phyloP scores from a whole-genome alignment of 2,329 filamentous ascomycete species.

The Neopestalotiopsis rosae region DNA sequence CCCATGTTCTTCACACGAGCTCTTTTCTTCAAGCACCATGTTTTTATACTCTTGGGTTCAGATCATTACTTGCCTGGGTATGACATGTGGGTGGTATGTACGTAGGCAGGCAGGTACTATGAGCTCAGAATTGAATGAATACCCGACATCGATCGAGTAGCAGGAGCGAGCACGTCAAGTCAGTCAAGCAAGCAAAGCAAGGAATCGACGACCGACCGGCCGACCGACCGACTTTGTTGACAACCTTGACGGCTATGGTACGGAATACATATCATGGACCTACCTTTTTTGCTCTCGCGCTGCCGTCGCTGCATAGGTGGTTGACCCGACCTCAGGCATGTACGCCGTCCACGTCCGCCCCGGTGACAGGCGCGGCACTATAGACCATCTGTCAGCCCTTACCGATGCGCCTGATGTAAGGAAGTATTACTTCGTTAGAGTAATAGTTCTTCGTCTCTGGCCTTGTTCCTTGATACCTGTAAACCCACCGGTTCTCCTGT shows the following conservation, averaged over 20 bases:
- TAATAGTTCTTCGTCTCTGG: too few relatives aligned
- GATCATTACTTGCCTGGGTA: not conserved
- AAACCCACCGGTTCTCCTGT: slow-evolving; percentile 1
- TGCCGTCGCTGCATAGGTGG: not conserved
- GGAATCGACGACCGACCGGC: not conserved
- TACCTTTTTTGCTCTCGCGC: slow-evolving; percentile 10
- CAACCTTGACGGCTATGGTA: not conserved
- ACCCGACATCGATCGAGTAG: not conserved
- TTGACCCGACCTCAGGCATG: not conserved
- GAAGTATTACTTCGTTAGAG: too few relatives aligned
- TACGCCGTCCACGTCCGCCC: not conserved
- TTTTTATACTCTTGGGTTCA: too few relatives aligned
- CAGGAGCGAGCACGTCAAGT: not conserved
- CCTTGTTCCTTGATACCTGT: not conserved
- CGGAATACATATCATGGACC: not conserved
- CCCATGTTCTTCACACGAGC: too few relatives aligned
- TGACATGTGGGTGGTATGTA: not conserved
- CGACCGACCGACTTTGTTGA: not conserved
- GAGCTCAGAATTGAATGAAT: too few relatives aligned
- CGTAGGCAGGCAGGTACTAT: not conserved
- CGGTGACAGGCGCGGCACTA: slow-evolving; percentile 1
- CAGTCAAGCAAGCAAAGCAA: not conserved
- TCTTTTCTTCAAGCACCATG: too few relatives aligned
- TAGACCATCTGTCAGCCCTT: not conserved
- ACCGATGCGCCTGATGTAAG: not conserved